Percentiles rank a stretch among this genome's conserved stretches.
Evolutionary conservation across 2,329 filamentous ascomycete species (phyloP).

Genomic region (Phyllosticta citriasiana): DNA sequence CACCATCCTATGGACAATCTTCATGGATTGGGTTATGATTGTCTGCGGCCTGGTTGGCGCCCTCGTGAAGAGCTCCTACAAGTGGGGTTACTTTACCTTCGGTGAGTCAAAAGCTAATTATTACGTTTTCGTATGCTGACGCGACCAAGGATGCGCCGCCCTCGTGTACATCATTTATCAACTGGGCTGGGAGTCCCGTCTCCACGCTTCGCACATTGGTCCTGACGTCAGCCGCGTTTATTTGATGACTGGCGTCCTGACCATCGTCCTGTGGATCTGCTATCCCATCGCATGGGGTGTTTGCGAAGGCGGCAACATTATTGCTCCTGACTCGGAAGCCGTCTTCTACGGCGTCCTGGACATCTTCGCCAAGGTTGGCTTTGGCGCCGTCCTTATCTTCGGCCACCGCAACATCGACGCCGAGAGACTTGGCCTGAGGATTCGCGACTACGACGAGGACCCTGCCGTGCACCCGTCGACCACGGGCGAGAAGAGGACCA

Average conservation of each 20-base stretch:
- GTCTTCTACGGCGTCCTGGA: conserved; percentile 61
- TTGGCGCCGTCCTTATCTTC: conserved; percentile 49
- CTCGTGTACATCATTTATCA: conserved; percentile 53
- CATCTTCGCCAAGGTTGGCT: conserved; percentile 53
- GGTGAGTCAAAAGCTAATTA: conserved; percentile 15
- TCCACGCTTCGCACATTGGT: conserved; percentile 47
- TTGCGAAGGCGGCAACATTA: conserved; percentile 54
- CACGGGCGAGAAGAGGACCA: conserved; percentile 12
- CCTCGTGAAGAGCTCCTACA: conserved; percentile 52
- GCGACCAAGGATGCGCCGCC: conserved; percentile 24
- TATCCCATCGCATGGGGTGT: conserved; percentile 58
- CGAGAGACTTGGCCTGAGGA: conserved; percentile 43
- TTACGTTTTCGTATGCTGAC: not conserved
- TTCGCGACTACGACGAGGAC: conserved; percentile 38
- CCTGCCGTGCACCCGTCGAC: conserved; percentile 15
- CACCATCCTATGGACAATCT: conserved; percentile 51
- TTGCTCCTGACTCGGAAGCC: conserved; percentile 55
- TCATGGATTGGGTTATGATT: conserved; percentile 58
- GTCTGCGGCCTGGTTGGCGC: conserved; percentile 57
- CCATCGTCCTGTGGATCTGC: conserved; percentile 52
- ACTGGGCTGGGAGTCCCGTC: conserved; percentile 46
- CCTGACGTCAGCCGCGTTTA: conserved; percentile 44
- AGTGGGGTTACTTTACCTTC: conserved; percentile 58
- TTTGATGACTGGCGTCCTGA: conserved; percentile 46
- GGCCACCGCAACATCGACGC: conserved; percentile 55